Evolutionary conservation across 495 filamentous ascomycete genomes (phyloP).

Genomic region (Antarctomyces pellizariae): DNA sequence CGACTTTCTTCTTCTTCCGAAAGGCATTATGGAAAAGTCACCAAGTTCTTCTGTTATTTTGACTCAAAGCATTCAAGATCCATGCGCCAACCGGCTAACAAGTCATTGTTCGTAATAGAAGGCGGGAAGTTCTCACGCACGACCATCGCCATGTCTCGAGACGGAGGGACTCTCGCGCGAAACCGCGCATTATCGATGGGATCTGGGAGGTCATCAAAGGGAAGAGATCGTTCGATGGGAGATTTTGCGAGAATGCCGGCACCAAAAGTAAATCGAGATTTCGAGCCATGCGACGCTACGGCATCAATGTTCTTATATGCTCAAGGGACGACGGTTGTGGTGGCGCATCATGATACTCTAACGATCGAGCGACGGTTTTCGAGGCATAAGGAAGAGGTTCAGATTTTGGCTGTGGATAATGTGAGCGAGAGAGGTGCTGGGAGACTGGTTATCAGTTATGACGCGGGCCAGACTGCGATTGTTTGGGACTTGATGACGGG

Average conservation of each 20-base stretch:
- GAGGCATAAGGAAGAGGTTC: constrained; percentile 59
- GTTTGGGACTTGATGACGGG: constrained; percentile 94
- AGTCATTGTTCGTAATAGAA: constrained; percentile 5
- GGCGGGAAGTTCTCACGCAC: constrained; percentile 7
- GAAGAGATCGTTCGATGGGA: constrained; percentile 18
- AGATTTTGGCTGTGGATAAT: constrained; percentile 73
- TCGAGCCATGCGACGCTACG: constrained; percentile 71
- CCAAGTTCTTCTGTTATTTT: too few species aligned
- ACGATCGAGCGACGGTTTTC: constrained; percentile 76
- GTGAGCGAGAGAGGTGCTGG: constrained; percentile 73
- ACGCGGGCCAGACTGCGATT: constrained; percentile 75
- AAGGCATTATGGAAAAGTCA: too few species aligned
- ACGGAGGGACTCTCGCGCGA: constrained; percentile 24
- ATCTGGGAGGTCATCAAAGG: constrained; percentile 23
- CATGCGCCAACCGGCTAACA: constrained; percentile 11
- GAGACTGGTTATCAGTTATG: constrained; percentile 76
- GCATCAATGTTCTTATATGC: constrained; percentile 72
- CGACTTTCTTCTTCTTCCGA: too few species aligned
- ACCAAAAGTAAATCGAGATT: constrained; percentile 28
- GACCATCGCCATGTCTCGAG: constrained; percentile 23
- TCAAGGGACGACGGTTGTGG: constrained; percentile 54
- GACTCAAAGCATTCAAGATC: too few species aligned
- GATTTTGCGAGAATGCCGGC: constrained; percentile 22
- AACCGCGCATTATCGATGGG: constrained; percentile 36
- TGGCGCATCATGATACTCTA: constrained; percentile 75